Evolutionary conservation across 2,329 filamentous ascomycete species (phyloP).

Genomic region (Lachnellula willkommii): DNA sequence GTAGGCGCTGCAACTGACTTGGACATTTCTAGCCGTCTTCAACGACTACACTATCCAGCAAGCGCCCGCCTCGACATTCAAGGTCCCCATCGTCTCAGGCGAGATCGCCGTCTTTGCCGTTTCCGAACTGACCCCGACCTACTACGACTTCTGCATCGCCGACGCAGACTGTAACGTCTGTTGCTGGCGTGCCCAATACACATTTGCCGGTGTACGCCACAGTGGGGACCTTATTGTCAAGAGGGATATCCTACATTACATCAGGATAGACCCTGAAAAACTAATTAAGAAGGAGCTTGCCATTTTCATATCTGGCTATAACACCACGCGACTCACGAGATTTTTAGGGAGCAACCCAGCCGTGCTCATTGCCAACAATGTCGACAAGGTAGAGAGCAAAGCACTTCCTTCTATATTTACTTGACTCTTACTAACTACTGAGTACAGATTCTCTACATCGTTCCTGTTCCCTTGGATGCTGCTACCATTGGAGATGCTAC

Average conservation of each 20-base stretch:
- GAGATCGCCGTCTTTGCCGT: slow-evolving; percentile 23
- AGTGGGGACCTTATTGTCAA: slow-evolving; percentile 23
- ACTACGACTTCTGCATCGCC: slow-evolving; percentile 27
- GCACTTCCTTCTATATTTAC: background rate
- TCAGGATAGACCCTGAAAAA: slow-evolving; percentile 10
- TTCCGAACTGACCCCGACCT: slow-evolving; percentile 22
- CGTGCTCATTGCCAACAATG: slow-evolving; percentile 19
- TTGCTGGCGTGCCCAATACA: slow-evolving; percentile 17
- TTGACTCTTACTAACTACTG: background rate
- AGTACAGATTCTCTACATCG: slow-evolving; percentile 23
- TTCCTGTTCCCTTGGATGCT: slow-evolving; percentile 26
- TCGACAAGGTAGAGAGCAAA: slow-evolving; percentile 10
- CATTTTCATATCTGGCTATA: slow-evolving; percentile 26
- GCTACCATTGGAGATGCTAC: slow-evolving; percentile 26
- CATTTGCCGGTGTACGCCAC: slow-evolving; percentile 21
- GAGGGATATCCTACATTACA: slow-evolving; percentile 18
- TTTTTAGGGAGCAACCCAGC: slow-evolving; percentile 17
- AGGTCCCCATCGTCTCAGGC: slow-evolving; percentile 14
- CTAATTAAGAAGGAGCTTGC: slow-evolving; percentile 17
- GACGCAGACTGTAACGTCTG: slow-evolving; percentile 17
- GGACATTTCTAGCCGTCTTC: slow-evolving; percentile 11
- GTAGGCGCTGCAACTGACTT: background rate
- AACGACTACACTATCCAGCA: slow-evolving; percentile 21
- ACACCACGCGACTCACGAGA: slow-evolving; percentile 14
- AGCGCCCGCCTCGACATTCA: slow-evolving; percentile 19